phyloP scores from a whole-genome alignment of 1,139 yeast species.

The Sugiyamaella japonica region DNA sequence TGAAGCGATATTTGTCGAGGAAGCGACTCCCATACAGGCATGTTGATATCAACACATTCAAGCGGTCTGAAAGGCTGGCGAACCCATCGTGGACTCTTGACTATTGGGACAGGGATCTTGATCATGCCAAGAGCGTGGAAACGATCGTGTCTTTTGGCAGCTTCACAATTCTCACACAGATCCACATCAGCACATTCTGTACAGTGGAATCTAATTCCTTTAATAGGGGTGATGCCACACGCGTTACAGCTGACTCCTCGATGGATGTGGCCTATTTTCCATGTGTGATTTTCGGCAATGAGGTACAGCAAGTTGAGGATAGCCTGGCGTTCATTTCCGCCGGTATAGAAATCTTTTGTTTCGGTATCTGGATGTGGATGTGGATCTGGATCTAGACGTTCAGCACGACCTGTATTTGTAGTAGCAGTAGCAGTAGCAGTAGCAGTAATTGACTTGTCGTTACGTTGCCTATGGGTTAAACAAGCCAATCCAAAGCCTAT shows the following conservation, averaged over 20 bases:
- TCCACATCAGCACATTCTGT: conserved; percentile 39
- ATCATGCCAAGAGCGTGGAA: conserved; percentile 33
- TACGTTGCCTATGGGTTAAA: background rate
- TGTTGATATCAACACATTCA: background rate
- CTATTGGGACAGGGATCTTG: conserved; percentile 35
- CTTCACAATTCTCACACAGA: conserved; percentile 37
- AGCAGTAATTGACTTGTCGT: background rate
- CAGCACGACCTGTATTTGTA: background rate
- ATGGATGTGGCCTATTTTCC: conserved; percentile 30
- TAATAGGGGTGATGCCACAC: conserved; percentile 38
- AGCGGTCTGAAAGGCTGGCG: conserved; percentile 25
- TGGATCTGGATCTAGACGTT: background rate
- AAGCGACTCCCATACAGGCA: background rate
- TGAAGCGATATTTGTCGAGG: background rate
- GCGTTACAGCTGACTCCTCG: conserved; percentile 37
- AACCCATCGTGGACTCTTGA: conserved; percentile 35
- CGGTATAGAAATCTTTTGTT: background rate
- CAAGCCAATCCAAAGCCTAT: conserved; percentile 1
- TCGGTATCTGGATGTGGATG: background rate
- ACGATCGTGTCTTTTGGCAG: conserved; percentile 28
- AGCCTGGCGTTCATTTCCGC: conserved; percentile 21
- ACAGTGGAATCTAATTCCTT: conserved; percentile 37
- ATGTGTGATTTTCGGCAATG: conserved; percentile 32
- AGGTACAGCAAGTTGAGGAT: conserved; percentile 30
- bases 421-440: background rate